A percentile compares a stretch with the other conserved stretches of the same genome.
Conservation (phyloP, 768 basidiomycete genomes). For the Boletus sp. region DNA sequence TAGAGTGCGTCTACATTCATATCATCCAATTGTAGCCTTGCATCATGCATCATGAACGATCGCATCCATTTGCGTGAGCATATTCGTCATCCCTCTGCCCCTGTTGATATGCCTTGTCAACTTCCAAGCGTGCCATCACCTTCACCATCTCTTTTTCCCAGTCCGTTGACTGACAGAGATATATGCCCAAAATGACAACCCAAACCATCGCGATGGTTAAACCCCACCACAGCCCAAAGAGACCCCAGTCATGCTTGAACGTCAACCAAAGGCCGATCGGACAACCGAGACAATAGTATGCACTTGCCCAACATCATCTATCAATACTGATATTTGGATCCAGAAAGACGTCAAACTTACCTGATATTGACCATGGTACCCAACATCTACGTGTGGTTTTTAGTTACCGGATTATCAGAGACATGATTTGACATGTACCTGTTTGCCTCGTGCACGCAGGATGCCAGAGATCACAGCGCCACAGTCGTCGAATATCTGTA, state of each 20-base stretch:
- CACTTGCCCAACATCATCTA: conserved; percentile 29
- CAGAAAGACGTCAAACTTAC: conserved; percentile 29
- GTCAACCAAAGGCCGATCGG: conserved; percentile 80
- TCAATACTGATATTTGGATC: neutral
- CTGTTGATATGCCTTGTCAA: conserved; percentile 35
- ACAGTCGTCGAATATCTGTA: conserved; percentile 82
- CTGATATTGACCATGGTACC: conserved; percentile 81
- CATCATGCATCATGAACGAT: neutral
- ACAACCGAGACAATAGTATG: conserved; percentile 81
- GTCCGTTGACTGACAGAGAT: conserved; percentile 57
- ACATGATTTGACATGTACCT: conserved; percentile 36
- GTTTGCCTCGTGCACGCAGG: conserved; percentile 79
- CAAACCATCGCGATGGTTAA: conserved; percentile 49
- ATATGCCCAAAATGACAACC: conserved; percentile 16
- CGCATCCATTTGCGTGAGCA: neutral
- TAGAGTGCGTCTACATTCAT: neutral
- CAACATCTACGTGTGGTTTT: conserved; percentile 44
- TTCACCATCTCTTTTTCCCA: conserved; percentile 71
- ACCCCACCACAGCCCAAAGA: conserved; percentile 85
- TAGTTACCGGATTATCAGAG: neutral
- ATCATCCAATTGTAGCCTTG: neutral
- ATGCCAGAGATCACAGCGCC: conserved; percentile 74
- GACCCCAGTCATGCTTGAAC: conserved; percentile 55
- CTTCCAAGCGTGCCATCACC: conserved; percentile 50
- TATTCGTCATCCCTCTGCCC: neutral